These are phyloP conservation scores for Fusarium robinianum DNA, from an alignment of 2,329 filamentous ascomycete genomes.

Conservation along the genomic window DNA sequence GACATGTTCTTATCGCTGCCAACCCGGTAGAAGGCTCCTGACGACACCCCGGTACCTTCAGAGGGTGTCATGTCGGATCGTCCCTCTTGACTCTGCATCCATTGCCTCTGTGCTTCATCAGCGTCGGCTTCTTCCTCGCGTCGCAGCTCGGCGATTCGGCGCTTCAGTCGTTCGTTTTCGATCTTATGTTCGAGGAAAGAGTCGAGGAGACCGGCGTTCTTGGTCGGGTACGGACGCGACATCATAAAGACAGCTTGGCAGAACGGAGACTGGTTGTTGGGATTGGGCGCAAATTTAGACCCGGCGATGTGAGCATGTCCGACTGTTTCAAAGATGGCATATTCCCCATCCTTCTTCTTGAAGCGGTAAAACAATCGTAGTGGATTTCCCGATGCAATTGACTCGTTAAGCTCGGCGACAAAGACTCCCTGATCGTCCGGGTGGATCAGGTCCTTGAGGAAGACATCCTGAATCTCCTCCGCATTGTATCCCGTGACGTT, in stretches of 20 bases:
- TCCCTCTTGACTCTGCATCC: constrained; percentile 61
- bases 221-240: constrained; percentile 86
- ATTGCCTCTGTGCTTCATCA: constrained; percentile 66
- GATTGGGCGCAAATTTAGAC: constrained; percentile 65
- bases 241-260: constrained; percentile 95
- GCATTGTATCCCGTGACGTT: constrained; percentile 74
- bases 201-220: constrained; percentile 82
- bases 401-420: constrained; percentile 85
- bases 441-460: constrained; percentile 83
- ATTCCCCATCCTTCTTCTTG: constrained; percentile 72
- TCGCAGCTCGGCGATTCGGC: constrained; percentile 82
- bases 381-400: constrained; percentile 77
- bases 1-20: constrained; percentile 58
- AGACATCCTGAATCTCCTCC: constrained; percentile 71
- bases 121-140: constrained; percentile 83
- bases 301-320: constrained; percentile 87
- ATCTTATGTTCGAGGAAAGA: constrained; percentile 97
- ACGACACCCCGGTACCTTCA: constrained; percentile 48
- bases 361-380: constrained; percentile 88
- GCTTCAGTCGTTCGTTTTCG: constrained; percentile 85
- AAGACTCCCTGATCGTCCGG: constrained; percentile 83
- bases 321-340: constrained; percentile 85
- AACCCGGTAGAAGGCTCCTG: constrained; percentile 38
- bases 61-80: constrained; percentile 58
- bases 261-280: constrained; percentile 67